Conservation (phyloP, 2,329 filamentous ascomycete species). For the Ophiocordyceps camponoti-rufipedis region DNA sequence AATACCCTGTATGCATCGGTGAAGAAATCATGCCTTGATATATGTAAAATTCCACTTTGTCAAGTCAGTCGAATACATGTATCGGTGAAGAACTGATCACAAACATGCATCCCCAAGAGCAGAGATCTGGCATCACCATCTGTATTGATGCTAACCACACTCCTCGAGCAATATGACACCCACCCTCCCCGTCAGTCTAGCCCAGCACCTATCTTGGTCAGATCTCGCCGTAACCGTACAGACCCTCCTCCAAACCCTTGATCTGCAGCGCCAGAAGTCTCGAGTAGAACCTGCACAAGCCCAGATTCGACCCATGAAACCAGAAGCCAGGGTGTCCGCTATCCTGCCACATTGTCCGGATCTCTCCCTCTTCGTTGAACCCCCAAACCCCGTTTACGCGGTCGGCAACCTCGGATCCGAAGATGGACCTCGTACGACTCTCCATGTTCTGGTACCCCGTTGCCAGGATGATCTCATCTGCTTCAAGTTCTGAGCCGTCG, state of each 20-base stretch:
- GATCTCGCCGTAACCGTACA: constrained; percentile 15
- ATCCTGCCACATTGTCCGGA: constrained; percentile 36
- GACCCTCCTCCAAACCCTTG: constrained; percentile 21
- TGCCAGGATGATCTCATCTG: constrained; percentile 45
- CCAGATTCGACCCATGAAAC: constrained; percentile 48
- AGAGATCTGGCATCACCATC: too few relatives aligned
- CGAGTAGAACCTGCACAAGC: constrained; percentile 42
- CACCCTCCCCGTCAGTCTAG: too few relatives aligned
- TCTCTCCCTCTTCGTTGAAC: constrained; percentile 37
- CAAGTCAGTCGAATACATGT: too few relatives aligned
- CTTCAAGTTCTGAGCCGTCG: constrained; percentile 36
- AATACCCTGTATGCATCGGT: too few relatives aligned
- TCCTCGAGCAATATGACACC: too few relatives aligned
- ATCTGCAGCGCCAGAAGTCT: constrained; percentile 33
- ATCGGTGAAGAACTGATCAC: too few relatives aligned
- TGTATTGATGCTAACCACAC: too few relatives aligned
- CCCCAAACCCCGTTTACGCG: constrained; percentile 43
- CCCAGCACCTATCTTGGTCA: not conserved
- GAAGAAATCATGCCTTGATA: too few relatives aligned
- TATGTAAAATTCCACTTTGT: too few relatives aligned
- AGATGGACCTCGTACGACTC: constrained; percentile 38
- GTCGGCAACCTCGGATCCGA: constrained; percentile 43
- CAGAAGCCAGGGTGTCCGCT: constrained; percentile 47
- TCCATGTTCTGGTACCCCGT: constrained; percentile 54
- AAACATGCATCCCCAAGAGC: too few relatives aligned